phyloP scores from a whole-genome alignment of 345 rosid genomes.

The Corchorus olitorius region DNA sequence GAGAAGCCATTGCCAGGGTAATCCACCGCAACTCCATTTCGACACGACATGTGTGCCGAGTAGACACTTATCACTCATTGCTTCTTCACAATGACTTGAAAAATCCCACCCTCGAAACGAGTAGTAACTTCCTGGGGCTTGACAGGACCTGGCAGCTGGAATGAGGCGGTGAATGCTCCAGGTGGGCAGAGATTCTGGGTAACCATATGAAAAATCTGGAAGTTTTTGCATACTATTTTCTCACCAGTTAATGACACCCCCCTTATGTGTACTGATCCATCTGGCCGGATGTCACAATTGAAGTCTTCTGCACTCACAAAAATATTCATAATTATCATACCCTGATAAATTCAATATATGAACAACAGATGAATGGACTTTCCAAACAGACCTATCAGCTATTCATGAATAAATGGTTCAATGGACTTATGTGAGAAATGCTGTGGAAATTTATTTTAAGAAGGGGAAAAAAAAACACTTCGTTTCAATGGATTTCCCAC shows the following conservation, averaged over 20 bases:
- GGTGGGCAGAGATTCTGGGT: slow-evolving; percentile 73
- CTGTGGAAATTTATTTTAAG: neutral
- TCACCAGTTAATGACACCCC: slow-evolving; percentile 83
- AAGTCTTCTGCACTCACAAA: slow-evolving; percentile 59
- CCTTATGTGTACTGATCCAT: slow-evolving; percentile 60
- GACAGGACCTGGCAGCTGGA: slow-evolving; percentile 84
- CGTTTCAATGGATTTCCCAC: neutral
- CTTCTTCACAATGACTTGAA: slow-evolving; percentile 79
- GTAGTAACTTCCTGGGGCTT: slow-evolving; percentile 47
- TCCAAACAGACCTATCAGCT: neutral
- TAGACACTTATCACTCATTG: slow-evolving; percentile 14
- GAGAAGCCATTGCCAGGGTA: neutral
- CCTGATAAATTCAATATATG: neutral
- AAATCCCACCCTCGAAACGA: slow-evolving; percentile 58
- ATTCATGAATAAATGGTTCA: neutral
- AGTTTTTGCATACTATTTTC: slow-evolving; percentile 53
- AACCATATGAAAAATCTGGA: slow-evolving; percentile 64
- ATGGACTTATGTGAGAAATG: neutral
- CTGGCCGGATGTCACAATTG: slow-evolving; percentile 60
- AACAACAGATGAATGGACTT: neutral
- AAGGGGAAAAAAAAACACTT: neutral
- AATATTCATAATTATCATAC: slow-evolving; percentile 3
- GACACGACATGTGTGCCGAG: neutral
- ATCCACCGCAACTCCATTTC: neutral
- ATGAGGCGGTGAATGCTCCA: slow-evolving; percentile 66